Conservation (phyloP, 306 rosid species). For the Datisca glomerata region DNA sequence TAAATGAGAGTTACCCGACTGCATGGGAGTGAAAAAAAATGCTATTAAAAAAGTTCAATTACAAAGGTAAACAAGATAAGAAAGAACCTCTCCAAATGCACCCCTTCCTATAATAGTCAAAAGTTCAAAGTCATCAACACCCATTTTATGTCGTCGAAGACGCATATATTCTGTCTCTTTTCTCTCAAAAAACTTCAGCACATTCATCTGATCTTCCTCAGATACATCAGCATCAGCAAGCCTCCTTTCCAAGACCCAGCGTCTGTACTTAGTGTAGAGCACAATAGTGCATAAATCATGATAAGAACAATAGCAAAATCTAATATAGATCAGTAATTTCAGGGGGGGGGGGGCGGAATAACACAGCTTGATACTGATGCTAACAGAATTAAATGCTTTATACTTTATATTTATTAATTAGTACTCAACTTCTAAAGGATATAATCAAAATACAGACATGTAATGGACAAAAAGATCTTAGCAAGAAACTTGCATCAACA, state of each 20-base stretch:
- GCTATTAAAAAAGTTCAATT: too few relatives aligned
- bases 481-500: too few relatives aligned
- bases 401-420: too few relatives aligned
- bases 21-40: background rate
- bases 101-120: constrained; percentile 85
- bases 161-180: constrained; percentile 92
- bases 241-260: constrained; percentile 62
- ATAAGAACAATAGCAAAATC: background rate
- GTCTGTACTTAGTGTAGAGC: constrained; percentile 26
- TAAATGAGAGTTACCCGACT: background rate
- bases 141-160: constrained; percentile 75
- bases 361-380: too few relatives aligned
- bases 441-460: too few relatives aligned
- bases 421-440: too few relatives aligned
- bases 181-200: constrained; percentile 60
- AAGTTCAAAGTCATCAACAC: constrained; percentile 79
- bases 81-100: constrained; percentile 94
- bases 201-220: constrained; percentile 67
- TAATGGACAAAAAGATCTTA: too few relatives aligned
- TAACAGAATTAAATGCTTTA: too few relatives aligned
- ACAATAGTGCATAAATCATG: background rate
- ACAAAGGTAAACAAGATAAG: too few relatives aligned
- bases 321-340: background rate
- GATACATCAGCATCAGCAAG: constrained; percentile 91
- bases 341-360: too few relatives aligned